Evolutionary conservation across 352 stramenopile species (phyloP), one percentile per base, ranked within the genome.

Genomic region (Detonula confervacea): DNA sequence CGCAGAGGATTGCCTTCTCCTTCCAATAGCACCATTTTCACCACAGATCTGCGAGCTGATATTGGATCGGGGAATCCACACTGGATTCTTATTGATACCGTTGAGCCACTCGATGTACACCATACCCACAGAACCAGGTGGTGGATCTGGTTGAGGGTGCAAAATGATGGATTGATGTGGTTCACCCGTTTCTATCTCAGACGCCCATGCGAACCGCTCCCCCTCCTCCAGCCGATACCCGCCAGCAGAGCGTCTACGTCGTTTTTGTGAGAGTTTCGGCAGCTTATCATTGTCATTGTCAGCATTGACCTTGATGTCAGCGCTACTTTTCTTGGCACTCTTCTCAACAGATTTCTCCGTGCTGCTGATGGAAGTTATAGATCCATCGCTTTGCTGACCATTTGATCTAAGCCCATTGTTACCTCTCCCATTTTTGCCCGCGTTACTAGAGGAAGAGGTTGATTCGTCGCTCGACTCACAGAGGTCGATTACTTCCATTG

Each of bases 331-430:
- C 42, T 51, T 51, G 42, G 14, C 42, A n/a, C n/a, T n/a, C n/a
- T n/a, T n/a, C n/a, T n/a, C n/a, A n/a, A n/a, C n/a, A n/a, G n/a
- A n/a, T n/a, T n/a, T n/a, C n/a, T n/a, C n/a, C n/a, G n/a, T n/a
- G n/a, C n/a, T n/a, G n/a, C 39, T 49, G 39, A 49, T 49, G 39
- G 39, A 49, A 49, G 18, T 49, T 49, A 49, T 49, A 49, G 39
- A 49, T 44, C 35, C 35, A 29, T 27, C 9, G 4, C 46, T 27
- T 16, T 54, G 39, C 12, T 49, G 11, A 5, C 35, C 35, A n/a
- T 49, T 49, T 5, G 4, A 20, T 9, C 9, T 20, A 49, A 18
- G 16, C 11, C 12, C 18, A 2, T 5, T 3, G 12, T 49, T 16
- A 49, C 12, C 18, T 1, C 12, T n/a, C 9, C 4, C 11, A 16